Conservation (phyloP, 2,329 filamentous ascomycete genomes). For the Trichoderma gracile region DNA sequence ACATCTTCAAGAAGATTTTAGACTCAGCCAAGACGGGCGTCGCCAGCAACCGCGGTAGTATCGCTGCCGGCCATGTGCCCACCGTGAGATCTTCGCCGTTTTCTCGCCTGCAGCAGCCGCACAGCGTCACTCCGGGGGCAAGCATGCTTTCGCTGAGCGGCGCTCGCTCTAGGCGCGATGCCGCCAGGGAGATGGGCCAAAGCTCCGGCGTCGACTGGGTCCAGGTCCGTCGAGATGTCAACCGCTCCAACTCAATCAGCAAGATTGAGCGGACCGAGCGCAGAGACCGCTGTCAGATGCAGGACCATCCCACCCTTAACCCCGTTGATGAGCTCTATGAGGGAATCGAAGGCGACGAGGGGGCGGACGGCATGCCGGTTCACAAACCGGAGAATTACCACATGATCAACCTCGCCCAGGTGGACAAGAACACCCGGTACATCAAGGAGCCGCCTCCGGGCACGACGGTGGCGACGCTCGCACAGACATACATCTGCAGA, state of each 20-base stretch:
- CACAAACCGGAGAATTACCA: conserved; percentile 78
- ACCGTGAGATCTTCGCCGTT: conserved; percentile 50
- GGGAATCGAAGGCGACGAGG: conserved; percentile 85
- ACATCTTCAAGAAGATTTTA: conserved; percentile 94
- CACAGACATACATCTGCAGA: conserved; percentile 88
- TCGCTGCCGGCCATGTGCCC: conserved; percentile 56
- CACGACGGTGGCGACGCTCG: conserved; percentile 78
- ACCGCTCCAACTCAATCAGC: conserved; percentile 90
- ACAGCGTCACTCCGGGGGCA: conserved; percentile 50
- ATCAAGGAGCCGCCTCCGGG: conserved; percentile 78
- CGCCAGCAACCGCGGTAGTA: conserved; percentile 82
- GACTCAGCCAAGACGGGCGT: conserved; percentile 93
- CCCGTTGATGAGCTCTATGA: conserved; percentile 88
- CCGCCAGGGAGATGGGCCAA: conserved; percentile 70
- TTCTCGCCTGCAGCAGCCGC: conserved; percentile 44
- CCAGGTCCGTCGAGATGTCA: conserved; percentile 93
- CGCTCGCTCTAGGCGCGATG: conserved; percentile 47
- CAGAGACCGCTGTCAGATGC: conserved; percentile 88
- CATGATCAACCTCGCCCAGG: conserved; percentile 75
- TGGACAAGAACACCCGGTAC: conserved; percentile 95
- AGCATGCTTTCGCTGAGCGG: conserved; percentile 41
- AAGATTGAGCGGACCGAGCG: conserved; percentile 83
- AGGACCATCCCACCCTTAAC: conserved; percentile 84
- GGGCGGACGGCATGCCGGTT: conserved; percentile 80
- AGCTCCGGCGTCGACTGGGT: conserved; percentile 78